Evolutionary conservation across 495 filamentous ascomycete genomes (phyloP).

Genomic region (Xylaria cubensis): DNA sequence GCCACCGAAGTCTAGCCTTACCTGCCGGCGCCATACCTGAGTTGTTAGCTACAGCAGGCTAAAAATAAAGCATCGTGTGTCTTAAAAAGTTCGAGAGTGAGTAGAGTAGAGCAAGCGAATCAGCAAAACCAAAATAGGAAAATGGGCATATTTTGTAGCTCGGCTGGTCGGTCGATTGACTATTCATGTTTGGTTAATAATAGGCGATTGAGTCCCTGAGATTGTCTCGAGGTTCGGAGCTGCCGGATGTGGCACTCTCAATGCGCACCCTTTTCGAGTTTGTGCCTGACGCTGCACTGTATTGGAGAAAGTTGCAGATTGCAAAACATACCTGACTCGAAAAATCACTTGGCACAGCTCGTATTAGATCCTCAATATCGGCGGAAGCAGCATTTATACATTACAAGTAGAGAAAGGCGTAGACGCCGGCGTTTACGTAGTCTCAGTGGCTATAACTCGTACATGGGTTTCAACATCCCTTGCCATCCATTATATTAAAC

Average conservation of each 20-base stretch:
- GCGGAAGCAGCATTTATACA: constrained; percentile 7
- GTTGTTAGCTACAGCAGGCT: not conserved
- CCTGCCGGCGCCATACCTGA: not conserved
- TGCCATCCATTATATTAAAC: constrained; percentile 28
- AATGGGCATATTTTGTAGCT: not conserved
- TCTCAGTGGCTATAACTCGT: constrained; percentile 3
- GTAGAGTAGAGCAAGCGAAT: not conserved
- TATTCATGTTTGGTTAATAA: not conserved
- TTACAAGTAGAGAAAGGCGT: constrained; percentile 4
- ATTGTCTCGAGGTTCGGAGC: not conserved
- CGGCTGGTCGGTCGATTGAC: not conserved
- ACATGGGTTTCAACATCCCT: constrained; percentile 3
- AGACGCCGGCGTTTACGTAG: constrained; percentile 23
- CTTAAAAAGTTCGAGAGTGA: not conserved
- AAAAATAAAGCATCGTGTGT: constrained; percentile 4
- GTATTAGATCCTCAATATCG: not conserved
- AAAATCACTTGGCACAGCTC: not conserved
- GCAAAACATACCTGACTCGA: not conserved
- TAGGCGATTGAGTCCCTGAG: not conserved
- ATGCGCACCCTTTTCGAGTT: not conserved
- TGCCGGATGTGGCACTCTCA: constrained; percentile 9
- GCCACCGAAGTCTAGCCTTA: constrained; percentile 21
- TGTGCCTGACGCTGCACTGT: not conserved
- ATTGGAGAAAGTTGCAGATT: not conserved
- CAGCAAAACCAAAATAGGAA: not conserved